Base-by-base conservation (phyloP, 345 rosid species). In the Cardamine resedifolia region DNA sequence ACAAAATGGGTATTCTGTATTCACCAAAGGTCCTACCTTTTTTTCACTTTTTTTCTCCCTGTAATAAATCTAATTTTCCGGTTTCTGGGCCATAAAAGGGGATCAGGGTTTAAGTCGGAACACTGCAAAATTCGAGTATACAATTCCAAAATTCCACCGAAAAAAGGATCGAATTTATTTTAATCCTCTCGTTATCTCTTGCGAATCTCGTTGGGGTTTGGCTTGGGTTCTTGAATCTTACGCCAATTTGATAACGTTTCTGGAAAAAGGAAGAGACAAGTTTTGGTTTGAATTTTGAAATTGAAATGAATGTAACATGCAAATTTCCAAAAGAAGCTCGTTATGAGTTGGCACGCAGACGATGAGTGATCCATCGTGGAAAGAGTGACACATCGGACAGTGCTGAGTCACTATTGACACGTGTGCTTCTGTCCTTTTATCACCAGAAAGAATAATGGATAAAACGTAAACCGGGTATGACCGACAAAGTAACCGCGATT, bases 341-440 rank as follows among this genome's bases (percentile, higher is more conserved):
- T 10, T 53, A 14, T 64, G 76, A 48, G 71, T 56, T 70, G 75
- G 66, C 80, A 76, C 75, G 59, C 75, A 45, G 15, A 60, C 19
- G 47, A 27, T 59, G 59, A 31, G 0, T 51, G 7, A 56, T 58
- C 71, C 65, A 72, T 53, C 24, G 24, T 23, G 77, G 31, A 45
- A 64, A 5, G 31, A n/a, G 71, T 65, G 76, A 77, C 76, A 77
- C 68, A 77, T 77, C 76, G 71, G 80, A 77, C 68, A 72, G 41
- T 64, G 76, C 70, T 75, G 51, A 68, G 70, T 69, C 70, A 75
- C 50, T 44, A 0, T 12, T 28, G 71, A 64, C 77, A 73, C 70
- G 71, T 64, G 71, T 64, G 39, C 8, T 12, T 64, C 16, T 12
- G 4, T 14, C n/a, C 6, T 39, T 39, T 1, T 30, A 4, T n/a